phyloP scores from a whole-genome alignment of 2,329 filamentous ascomycete species.

The Hypocreales sp. region DNA sequence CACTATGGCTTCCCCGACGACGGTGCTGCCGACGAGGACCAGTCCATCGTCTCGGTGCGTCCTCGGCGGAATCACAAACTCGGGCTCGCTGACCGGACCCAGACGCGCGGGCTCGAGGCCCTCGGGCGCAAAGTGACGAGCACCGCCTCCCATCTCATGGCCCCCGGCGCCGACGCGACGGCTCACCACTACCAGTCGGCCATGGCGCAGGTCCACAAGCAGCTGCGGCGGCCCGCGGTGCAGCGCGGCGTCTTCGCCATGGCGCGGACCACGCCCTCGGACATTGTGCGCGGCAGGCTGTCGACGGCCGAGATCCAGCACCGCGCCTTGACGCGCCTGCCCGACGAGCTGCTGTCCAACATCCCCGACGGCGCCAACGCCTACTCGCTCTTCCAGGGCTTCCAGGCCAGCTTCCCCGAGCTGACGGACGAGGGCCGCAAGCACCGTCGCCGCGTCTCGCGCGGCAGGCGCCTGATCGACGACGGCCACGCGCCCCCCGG shows the following conservation, averaged over 20 bases:
- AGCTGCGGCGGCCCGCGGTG: slow-evolving; percentile 67
- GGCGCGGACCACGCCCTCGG: slow-evolving; percentile 79
- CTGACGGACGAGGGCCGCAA: slow-evolving; percentile 54
- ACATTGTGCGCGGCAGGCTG: slow-evolving; percentile 81
- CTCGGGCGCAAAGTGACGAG: slow-evolving; percentile 92
- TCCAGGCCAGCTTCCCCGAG: slow-evolving; percentile 74
- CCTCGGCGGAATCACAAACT: neutral
- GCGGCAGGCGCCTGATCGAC: slow-evolving; percentile 61
- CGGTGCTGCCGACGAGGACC: slow-evolving; percentile 28
- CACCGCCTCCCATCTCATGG: slow-evolving; percentile 82
- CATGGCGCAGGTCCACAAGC: slow-evolving; percentile 77
- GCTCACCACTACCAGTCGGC: slow-evolving; percentile 68
- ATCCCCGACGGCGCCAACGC: slow-evolving; percentile 75
- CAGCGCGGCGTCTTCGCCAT: slow-evolving; percentile 88
- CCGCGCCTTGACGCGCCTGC: slow-evolving; percentile 71
- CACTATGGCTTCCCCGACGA: slow-evolving; percentile 31
- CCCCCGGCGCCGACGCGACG: slow-evolving; percentile 36
- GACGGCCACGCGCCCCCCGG: slow-evolving; percentile 40
- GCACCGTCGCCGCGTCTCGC: slow-evolving; percentile 53
- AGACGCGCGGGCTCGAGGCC: slow-evolving; percentile 81
- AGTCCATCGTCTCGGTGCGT: slow-evolving; percentile 27
- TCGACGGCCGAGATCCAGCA: slow-evolving; percentile 89
- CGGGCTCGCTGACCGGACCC: too few relatives aligned
- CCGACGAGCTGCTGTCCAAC: slow-evolving; percentile 78
- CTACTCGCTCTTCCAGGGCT: slow-evolving; percentile 93